Base-by-base conservation (phyloP, 164 flowering plant species). In the Kalanchoe fedtschenkoi region DNA sequence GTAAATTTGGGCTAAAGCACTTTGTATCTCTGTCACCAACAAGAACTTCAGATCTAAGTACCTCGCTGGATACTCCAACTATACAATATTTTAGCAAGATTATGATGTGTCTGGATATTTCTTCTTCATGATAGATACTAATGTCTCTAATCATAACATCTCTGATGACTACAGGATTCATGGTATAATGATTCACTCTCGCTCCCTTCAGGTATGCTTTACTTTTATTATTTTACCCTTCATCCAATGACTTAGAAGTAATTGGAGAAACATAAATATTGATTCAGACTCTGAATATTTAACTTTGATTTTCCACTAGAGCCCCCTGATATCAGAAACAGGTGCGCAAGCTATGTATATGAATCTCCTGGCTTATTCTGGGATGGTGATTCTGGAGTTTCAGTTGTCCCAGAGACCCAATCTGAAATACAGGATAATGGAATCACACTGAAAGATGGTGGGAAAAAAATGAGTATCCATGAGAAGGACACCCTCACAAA, bases 261-360 rank as follows among this genome's bases (percentile, higher is more conserved):
- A 6, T 2, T 47, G 6, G 5, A 51, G 30, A 51, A 6, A 29
- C 8, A 26, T 8, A 51, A 11, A n/a, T 24, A 28, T 26, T 51
- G 13, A 51, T 28, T 47, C 28, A 19, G 4, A 47, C 28, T 26
- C 56, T 51, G 56, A 51, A 30, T 26, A 26, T 28, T 33, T 5
- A n/a, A 4, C 33, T 70, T 62, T 32, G 33, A 53, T 55, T 6
- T 43, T 22, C 22, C 69, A 79, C 1, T 26, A 51, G 85, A 81
- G 68, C 89, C 89, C 65, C 85, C 85, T 67, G 83, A 80, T 51
- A 65, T 82, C 37, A 53, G 71, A 37, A 78, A 81, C 65, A 80
- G 85, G 84, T 84, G 80, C 68, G 67, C 82, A n/a, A 82, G 86
- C 58, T 84, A 80, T 68, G 68, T 61, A 9, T 84, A 80, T 42